These are phyloP conservation scores for Trichoderma arundinaceum DNA, from an alignment of 2,329 filamentous ascomycete genomes.

Conservation along the genomic window DNA sequence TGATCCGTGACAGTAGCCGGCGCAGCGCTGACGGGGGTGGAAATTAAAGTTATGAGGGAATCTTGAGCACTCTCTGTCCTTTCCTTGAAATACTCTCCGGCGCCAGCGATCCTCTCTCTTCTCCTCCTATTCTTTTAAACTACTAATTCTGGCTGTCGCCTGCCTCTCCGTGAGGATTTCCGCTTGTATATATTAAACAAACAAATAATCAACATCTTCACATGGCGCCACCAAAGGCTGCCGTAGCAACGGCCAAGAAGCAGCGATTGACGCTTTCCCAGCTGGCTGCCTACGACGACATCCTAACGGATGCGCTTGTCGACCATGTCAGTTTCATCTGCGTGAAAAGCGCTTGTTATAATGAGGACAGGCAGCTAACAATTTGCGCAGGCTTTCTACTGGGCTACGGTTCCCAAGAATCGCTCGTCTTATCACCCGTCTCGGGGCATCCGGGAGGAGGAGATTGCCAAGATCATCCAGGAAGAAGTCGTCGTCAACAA, in stretches of 20 bases:
- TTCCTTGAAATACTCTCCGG: constrained; percentile 16
- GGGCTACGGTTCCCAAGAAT: constrained; percentile 96
- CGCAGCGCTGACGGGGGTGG: constrained; percentile 13
- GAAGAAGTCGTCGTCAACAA: constrained; percentile 75
- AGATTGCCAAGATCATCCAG: constrained; percentile 66
- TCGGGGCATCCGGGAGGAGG: constrained; percentile 73
- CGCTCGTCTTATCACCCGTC: constrained; percentile 83
- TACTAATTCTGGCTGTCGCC: not conserved
- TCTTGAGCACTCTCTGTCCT: constrained; percentile 28
- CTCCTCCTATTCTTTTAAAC: not conserved
- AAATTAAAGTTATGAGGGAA: constrained; percentile 27
- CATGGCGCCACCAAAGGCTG: constrained; percentile 48
- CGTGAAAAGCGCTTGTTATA: not conserved
- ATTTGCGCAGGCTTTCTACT: constrained; percentile 79
- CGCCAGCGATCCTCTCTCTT: constrained; percentile 2
- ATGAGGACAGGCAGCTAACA: constrained; percentile 6
- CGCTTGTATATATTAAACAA: not conserved
- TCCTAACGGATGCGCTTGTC: constrained; percentile 91
- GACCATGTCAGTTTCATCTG: constrained; percentile 75
- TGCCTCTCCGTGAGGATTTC: not conserved
- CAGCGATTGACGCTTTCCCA: constrained; percentile 83
- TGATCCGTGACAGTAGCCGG: constrained; percentile 2
- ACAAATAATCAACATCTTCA: not conserved
- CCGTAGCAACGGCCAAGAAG: constrained; percentile 55
- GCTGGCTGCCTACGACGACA: constrained; percentile 91